phyloP scores from a whole-genome alignment of 768 basidiomycete genomes.

The Rhizopogon sp. region DNA sequence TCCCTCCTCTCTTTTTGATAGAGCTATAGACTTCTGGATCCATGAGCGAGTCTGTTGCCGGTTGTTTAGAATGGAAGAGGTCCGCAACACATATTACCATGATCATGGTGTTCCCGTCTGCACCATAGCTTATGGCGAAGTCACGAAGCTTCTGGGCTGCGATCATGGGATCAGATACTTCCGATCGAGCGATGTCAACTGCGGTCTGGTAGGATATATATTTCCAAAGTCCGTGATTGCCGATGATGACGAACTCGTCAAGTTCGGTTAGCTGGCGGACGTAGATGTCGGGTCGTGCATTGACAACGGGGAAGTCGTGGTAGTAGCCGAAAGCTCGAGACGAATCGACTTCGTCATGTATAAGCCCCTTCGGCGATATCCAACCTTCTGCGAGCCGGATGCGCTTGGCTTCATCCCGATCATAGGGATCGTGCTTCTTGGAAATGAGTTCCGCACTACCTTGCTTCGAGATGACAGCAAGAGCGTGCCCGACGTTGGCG shows the following conservation, averaged over 20 bases:
- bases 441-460: conserved; percentile 75
- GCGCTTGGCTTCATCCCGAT: conserved; percentile 76
- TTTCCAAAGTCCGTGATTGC: conserved; percentile 91
- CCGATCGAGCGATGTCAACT: conserved; percentile 87
- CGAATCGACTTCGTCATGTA: conserved; percentile 88
- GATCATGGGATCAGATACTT: conserved; percentile 68
- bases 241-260: conserved; percentile 96
- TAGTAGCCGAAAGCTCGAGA: conserved; percentile 95
- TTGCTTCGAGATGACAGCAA: conserved; percentile 79
- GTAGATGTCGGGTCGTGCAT: conserved; percentile 78
- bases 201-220: conserved; percentile 92
- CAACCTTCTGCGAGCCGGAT: conserved; percentile 92
- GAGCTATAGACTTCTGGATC: conserved; percentile 32
- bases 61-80: conserved; percentile 58
- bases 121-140: conserved; percentile 95
- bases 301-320: conserved; percentile 84
- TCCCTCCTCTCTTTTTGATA: conserved; percentile 27
- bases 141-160: conserved; percentile 97
- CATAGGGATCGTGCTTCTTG: conserved; percentile 84
- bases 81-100: conserved; percentile 90
- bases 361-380: conserved; percentile 84
- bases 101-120: conserved; percentile 92
- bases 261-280: conserved; percentile 66
- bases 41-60: conserved; percentile 21
- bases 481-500: conserved; percentile 84